These are phyloP conservation scores for Podila epicladia DNA, from an alignment of 192 early-diverging fungal species.

Conservation along the genomic window DNA sequence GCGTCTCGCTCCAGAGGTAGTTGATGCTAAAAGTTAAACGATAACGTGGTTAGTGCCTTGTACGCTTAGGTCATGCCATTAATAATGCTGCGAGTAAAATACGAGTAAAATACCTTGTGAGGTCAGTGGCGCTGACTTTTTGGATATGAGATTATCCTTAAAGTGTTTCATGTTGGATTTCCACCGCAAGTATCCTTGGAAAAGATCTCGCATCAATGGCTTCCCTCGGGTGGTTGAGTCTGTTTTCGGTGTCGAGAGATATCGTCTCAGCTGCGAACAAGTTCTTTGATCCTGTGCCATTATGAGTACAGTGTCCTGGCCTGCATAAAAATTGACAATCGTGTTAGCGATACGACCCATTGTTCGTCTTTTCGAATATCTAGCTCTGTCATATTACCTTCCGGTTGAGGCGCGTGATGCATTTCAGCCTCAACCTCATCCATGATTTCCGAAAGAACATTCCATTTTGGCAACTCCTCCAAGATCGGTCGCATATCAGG, in stretches of 20 bases:
- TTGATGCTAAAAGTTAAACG: too few relatives aligned
- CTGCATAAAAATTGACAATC: background rate
- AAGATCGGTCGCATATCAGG: constrained; percentile 74
- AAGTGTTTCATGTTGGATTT: constrained; percentile 65
- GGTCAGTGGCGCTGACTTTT: constrained; percentile 3
- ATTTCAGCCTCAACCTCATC: constrained; percentile 83
- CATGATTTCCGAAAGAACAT: constrained; percentile 72
- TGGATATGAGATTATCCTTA: constrained; percentile 47
- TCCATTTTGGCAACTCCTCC: constrained; percentile 97
- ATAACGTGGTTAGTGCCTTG: too few relatives aligned
- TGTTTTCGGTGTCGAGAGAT: constrained; percentile 51
- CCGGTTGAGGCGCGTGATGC: constrained; percentile 31
- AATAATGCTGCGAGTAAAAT: background rate
- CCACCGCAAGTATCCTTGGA: constrained; percentile 81
- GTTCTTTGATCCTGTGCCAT: constrained; percentile 76
- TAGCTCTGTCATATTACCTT: constrained; percentile 6
- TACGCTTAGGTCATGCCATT: too few relatives aligned
- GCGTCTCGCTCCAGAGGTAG: background rate
- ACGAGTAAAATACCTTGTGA: background rate
- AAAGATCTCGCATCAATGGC: constrained; percentile 55
- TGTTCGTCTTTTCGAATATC: too few relatives aligned
- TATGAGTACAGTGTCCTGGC: constrained; percentile 65
- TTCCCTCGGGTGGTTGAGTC: constrained; percentile 20
- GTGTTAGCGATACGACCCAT: too few relatives aligned
- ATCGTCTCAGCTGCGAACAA: constrained; percentile 71